Conservation (phyloP, 805 yeast genomes). For the Spathaspora girioi region DNA sequence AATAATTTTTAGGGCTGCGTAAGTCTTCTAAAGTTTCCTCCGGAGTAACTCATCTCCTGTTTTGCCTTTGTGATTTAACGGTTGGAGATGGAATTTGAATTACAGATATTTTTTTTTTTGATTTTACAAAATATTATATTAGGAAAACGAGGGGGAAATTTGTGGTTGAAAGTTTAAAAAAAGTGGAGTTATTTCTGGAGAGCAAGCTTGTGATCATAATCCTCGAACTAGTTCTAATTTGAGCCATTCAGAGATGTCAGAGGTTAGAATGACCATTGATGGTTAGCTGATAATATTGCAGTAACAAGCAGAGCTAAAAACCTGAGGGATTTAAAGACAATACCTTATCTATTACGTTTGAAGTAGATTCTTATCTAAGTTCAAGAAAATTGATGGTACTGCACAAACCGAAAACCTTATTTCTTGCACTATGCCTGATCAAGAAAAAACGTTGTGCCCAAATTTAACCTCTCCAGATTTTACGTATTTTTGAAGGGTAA, state of each 20-base stretch:
- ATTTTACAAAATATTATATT: not conserved
- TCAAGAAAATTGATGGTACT: not conserved
- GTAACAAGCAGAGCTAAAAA: not conserved
- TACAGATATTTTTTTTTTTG: not conserved
- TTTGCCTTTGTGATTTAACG: not conserved
- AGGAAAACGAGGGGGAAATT: not conserved
- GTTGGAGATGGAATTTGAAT: not conserved
- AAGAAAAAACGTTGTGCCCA: not conserved
- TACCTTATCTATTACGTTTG: not conserved
- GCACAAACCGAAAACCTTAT: not conserved
- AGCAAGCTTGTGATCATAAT: not conserved
- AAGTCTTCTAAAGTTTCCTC: not conserved
- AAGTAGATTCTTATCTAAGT: not conserved
- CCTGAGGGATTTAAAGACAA: not conserved
- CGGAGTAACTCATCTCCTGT: not conserved
- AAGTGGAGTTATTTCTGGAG: not conserved
- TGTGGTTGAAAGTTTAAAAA: not conserved
- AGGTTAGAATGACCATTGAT: not conserved
- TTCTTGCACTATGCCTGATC: not conserved
- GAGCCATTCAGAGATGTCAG: not conserved
- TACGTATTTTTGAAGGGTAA: not conserved
- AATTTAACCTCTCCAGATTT: not conserved
- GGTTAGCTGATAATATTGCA: not conserved
- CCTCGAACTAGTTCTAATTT: not conserved
- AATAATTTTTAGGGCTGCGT: not conserved